Conservation (phyloP, 108 stramenopile species). For the Fistulifera pelliculosa region DNA sequence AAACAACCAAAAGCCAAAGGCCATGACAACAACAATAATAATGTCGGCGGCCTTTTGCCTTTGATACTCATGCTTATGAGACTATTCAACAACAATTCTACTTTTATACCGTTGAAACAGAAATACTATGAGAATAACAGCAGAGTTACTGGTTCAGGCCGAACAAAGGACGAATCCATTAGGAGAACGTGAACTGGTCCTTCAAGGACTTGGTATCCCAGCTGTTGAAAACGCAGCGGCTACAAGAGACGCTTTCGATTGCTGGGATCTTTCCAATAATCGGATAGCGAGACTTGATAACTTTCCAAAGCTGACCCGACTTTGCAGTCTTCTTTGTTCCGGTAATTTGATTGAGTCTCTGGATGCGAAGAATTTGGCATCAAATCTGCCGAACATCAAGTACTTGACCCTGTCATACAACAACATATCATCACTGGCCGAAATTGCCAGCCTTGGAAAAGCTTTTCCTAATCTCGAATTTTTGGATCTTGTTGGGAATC, state of each 20-base stretch:
- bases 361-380: slow-evolving; percentile 38
- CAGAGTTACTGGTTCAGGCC: slow-evolving; percentile 58
- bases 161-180: slow-evolving; percentile 79
- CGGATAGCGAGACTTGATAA: slow-evolving; percentile 58
- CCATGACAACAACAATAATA: no score
- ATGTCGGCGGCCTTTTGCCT: no score
- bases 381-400: slow-evolving; percentile 41
- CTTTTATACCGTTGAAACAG: no score
- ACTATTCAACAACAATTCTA: no score
- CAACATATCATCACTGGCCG: slow-evolving; percentile 51
- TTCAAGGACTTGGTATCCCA: slow-evolving; percentile 71
- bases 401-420: slow-evolving; percentile 53
- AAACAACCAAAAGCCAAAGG: no score
- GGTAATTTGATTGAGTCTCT: slow-evolving; percentile 57
- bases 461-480: slow-evolving; percentile 63
- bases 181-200: slow-evolving; percentile 72
- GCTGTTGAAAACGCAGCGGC: slow-evolving; percentile 71
- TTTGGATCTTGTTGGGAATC: slow-evolving; percentile 62
- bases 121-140: slow-evolving; percentile 85
- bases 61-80: no score
- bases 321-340: slow-evolving; percentile 38
- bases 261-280: slow-evolving; percentile 77
- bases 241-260: slow-evolving; percentile 66
- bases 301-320: slow-evolving; percentile 51
- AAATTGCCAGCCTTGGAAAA: slow-evolving; percentile 52